Evolutionary conservation across 73 alveolate genomes (phyloP).

Genomic region (Breviolum minutum): DNA sequence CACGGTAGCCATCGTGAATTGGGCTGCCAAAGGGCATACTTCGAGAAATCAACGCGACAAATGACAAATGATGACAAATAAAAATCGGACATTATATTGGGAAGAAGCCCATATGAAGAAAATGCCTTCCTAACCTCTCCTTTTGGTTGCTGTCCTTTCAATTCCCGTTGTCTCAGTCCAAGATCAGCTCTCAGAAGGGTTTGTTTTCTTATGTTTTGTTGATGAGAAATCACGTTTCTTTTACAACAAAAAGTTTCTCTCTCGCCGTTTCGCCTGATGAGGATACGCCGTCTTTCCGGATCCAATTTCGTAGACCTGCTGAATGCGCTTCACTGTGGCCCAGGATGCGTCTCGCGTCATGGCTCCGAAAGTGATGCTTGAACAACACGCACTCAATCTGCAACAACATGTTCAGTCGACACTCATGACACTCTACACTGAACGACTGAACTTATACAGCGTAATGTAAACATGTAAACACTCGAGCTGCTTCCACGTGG

Average conservation of each 20-base stretch:
- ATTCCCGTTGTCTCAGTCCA: background rate
- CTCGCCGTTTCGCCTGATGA: slow-evolving; percentile 15
- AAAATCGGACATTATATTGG: background rate
- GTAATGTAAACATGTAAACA: too few relatives aligned
- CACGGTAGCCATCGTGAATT: background rate
- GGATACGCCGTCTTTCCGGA: slow-evolving; percentile 2
- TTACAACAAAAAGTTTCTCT: too few relatives aligned
- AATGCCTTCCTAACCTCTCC: background rate
- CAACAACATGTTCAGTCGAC: too few relatives aligned
- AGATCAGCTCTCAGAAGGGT: too few relatives aligned
- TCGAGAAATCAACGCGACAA: background rate
- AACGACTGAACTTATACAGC: too few relatives aligned
- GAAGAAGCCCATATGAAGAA: background rate
- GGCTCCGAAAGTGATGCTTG: background rate
- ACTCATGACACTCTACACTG: too few relatives aligned
- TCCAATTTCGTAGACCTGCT: slow-evolving; percentile 11
- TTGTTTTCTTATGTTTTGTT: too few relatives aligned
- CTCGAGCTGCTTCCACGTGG: too few relatives aligned
- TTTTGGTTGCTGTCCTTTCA: background rate
- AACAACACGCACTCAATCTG: too few relatives aligned
- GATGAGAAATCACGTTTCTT: too few relatives aligned
- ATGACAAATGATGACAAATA: background rate
- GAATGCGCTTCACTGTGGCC: slow-evolving; percentile 36
- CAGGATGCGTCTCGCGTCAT: background rate
- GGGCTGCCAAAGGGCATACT: too few relatives aligned